These are phyloP conservation scores for Eucalyptus viminalis DNA, from an alignment of 345 rosid species.

Conservation along the genomic window DNA sequence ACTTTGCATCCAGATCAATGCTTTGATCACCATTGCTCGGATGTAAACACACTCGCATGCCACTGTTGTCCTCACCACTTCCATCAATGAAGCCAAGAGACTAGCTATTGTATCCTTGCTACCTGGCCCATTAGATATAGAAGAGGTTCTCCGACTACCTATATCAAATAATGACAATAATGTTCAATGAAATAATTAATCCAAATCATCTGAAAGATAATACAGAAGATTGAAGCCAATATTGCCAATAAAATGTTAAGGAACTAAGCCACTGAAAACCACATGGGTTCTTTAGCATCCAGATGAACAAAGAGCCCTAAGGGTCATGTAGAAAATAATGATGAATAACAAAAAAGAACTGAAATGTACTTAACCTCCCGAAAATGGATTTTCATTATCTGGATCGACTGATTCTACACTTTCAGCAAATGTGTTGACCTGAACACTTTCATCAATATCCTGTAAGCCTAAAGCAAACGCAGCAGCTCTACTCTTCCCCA, in stretches of 20 bases:
- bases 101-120: slow-evolving; percentile 88
- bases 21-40: slow-evolving; percentile 97
- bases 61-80: slow-evolving; percentile 97
- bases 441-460: slow-evolving; percentile 82
- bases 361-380: slow-evolving; percentile 47
- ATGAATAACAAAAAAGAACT: neutral
- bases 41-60: slow-evolving; percentile 99
- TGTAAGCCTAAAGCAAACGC: slow-evolving; percentile 89
- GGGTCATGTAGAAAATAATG: neutral
- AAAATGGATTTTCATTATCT: slow-evolving; percentile 67
- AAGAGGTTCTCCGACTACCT: slow-evolving; percentile 60
- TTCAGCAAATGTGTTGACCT: slow-evolving; percentile 52
- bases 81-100: slow-evolving; percentile 89
- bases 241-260: neutral
- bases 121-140: slow-evolving; percentile 52
- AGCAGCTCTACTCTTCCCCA: slow-evolving; percentile 97
- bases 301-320: neutral
- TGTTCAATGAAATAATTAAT: neutral
- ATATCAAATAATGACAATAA: neutral
- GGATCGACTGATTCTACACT: slow-evolving; percentile 48
- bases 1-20: slow-evolving; percentile 99
- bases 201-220: neutral
- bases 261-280: neutral
- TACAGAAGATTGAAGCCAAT: neutral
- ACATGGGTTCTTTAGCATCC: neutral